A percentile compares a stretch with the other conserved stretches of the same genome.
These are phyloP conservation scores for Metschnikowia lunata DNA, from an alignment of 805 yeast species.

Conservation along the genomic window DNA sequence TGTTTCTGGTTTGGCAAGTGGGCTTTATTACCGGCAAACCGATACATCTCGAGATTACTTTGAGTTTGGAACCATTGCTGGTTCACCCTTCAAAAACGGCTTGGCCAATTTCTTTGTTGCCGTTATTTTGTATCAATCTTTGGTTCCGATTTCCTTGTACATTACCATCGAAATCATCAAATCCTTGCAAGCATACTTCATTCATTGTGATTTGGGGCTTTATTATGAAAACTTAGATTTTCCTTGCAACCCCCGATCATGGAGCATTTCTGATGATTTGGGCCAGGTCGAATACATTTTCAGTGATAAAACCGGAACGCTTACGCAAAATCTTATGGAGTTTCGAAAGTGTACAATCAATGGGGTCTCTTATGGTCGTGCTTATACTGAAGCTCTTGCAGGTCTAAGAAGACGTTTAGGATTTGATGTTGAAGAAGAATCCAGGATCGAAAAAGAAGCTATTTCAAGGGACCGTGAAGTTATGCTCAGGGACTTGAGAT, in stretches of 20 bases:
- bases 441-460: conserved; percentile 42
- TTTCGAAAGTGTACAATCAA: conserved; percentile 71
- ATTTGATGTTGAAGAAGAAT: conserved; percentile 50
- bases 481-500: conserved; percentile 46
- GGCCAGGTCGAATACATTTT: conserved; percentile 81
- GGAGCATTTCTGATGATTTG: conserved; percentile 80
- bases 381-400: conserved; percentile 74
- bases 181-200: conserved; percentile 71
- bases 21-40: conserved; percentile 50
- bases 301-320: conserved; percentile 81
- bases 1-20: conserved; percentile 66
- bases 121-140: conserved; percentile 66
- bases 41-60: conserved; percentile 55
- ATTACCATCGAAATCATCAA: conserved; percentile 77
- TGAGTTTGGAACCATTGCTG: conserved; percentile 69
- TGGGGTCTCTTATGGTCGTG: conserved; percentile 64
- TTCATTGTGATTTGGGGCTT: conserved; percentile 65
- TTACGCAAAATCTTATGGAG: conserved; percentile 81
- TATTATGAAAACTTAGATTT: conserved; percentile 65
- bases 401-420: conserved; percentile 69
- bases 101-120: conserved; percentile 66
- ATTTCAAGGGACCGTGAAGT: conserved; percentile 54
- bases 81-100: conserved; percentile 63
- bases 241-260: conserved; percentile 76
- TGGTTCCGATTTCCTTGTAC: conserved; percentile 77